phyloP scores from a whole-genome alignment of 176 grass and related monocot genomes.

The Puccinellia tenuiflora region DNA sequence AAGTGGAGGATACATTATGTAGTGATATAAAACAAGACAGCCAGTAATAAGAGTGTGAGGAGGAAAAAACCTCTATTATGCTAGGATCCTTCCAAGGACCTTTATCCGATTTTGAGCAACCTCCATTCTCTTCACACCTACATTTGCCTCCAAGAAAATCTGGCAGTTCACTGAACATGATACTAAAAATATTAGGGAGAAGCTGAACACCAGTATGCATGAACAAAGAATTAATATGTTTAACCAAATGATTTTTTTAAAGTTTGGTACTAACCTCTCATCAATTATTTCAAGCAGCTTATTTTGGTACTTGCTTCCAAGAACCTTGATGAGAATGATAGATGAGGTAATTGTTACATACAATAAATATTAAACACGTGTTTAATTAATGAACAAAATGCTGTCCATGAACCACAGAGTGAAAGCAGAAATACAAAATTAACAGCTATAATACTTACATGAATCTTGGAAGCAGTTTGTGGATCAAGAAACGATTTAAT shows the following conservation, averaged over 20 bases:
- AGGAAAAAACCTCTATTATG: conserved; percentile 62
- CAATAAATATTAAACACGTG: not conserved
- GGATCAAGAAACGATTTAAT: conserved; percentile 98
- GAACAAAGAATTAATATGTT: conserved; percentile 1
- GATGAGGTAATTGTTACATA: conserved; percentile 10
- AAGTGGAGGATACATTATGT: conserved; percentile 17
- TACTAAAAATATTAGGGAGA: conserved; percentile 29
- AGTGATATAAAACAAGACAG: conserved; percentile 1
- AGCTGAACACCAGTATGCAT: conserved; percentile 7
- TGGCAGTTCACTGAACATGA: conserved; percentile 73
- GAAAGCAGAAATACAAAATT: not conserved
- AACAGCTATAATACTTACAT: conserved; percentile 42
- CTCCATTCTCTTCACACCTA: conserved; percentile 76
- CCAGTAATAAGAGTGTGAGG: not conserved
- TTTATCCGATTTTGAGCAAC: conserved; percentile 79
- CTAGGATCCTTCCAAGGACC: conserved; percentile 87
- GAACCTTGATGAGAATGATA: conserved; percentile 53
- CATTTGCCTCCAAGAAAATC: conserved; percentile 89
- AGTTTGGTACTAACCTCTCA: conserved; percentile 48
- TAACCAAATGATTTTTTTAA: not conserved
- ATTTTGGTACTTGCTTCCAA: conserved; percentile 82
- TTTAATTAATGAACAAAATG: not conserved
- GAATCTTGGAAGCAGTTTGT: conserved; percentile 90
- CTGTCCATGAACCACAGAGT: not conserved
- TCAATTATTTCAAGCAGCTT: conserved; percentile 87